Conservation (phyloP, 106 monocot species). For the Amphibolis antarctica region DNA sequence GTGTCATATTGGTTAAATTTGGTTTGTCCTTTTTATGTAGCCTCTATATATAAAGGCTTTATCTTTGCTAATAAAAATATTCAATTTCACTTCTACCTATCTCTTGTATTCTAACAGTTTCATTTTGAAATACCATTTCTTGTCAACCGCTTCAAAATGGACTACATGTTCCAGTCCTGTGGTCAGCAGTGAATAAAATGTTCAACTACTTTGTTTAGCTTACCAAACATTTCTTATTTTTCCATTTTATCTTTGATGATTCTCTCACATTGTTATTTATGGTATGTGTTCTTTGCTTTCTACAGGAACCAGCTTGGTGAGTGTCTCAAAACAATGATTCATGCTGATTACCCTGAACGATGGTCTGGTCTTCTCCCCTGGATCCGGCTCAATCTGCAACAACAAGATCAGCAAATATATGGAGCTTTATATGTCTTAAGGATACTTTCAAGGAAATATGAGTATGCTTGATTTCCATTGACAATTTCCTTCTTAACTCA, state of each 20-base stretch:
- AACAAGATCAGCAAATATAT: constrained; percentile 83
- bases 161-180: too few relatives aligned
- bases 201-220: too few relatives aligned
- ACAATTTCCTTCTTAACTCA: neutral
- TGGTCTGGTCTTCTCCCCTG: constrained; percentile 83
- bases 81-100: too few relatives aligned
- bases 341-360: constrained; percentile 92
- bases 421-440: constrained; percentile 87
- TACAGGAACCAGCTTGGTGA: constrained; percentile 86
- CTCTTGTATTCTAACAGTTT: too few relatives aligned
- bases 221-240: neutral
- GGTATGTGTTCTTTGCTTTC: neutral
- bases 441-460: constrained; percentile 95
- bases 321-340: constrained; percentile 83
- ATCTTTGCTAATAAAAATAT: too few relatives aligned
- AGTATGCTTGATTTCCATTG: constrained; percentile 39
- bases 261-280: neutral
- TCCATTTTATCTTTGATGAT: neutral
- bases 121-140: too few relatives aligned
- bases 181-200: too few relatives aligned
- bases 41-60: too few relatives aligned
- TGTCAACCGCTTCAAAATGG: too few relatives aligned
- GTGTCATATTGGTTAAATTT: too few relatives aligned
- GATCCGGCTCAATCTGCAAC: constrained; percentile 63
- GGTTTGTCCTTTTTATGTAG: too few relatives aligned